Evolutionary conservation across 2,329 filamentous ascomycete species (phyloP).

Genomic region (Stagonosporopsis cucurbitacearum): DNA sequence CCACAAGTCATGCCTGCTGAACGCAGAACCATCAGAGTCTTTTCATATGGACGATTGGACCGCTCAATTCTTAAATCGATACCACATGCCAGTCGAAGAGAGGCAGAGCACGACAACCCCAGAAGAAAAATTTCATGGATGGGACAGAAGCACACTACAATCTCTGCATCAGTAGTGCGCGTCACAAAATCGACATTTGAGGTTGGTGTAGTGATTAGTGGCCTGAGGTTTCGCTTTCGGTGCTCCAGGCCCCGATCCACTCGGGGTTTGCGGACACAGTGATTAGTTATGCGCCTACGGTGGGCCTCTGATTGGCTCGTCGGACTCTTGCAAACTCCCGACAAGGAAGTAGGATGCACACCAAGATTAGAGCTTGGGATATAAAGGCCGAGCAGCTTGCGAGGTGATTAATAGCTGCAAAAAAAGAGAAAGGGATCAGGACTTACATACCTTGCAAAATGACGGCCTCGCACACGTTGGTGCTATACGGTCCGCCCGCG

Average conservation of each 20-base stretch:
- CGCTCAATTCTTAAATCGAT: slow-evolving; percentile 11
- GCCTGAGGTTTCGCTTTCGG: not conserved
- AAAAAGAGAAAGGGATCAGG: not conserved
- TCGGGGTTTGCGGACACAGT: not conserved
- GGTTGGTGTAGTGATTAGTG: not conserved
- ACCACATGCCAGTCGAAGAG: slow-evolving; percentile 9
- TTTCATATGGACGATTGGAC: slow-evolving; percentile 14
- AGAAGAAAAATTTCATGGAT: slow-evolving; percentile 1
- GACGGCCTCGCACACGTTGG: slow-evolving; percentile 23
- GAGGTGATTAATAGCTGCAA: not conserved
- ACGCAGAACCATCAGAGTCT: slow-evolving; percentile 4
- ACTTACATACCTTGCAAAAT: slow-evolving; percentile 12
- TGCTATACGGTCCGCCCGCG: slow-evolving; percentile 15
- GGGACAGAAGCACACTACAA: slow-evolving; percentile 9
- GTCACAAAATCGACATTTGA: not conserved
- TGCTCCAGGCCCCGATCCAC: not conserved
- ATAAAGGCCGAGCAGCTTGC: slow-evolving; percentile 1
- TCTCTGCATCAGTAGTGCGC: not conserved
- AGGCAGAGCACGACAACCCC: slow-evolving; percentile 4
- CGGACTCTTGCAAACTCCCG: not conserved
- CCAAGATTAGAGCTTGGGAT: not conserved
- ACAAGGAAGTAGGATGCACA: not conserved
- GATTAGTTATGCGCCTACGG: not conserved
- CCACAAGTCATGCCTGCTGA: slow-evolving; percentile 8
- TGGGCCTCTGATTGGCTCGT: not conserved